These are phyloP conservation scores for Lathyrus oleraceus DNA, from an alignment of 306 rosid species.

Conservation along the genomic window DNA sequence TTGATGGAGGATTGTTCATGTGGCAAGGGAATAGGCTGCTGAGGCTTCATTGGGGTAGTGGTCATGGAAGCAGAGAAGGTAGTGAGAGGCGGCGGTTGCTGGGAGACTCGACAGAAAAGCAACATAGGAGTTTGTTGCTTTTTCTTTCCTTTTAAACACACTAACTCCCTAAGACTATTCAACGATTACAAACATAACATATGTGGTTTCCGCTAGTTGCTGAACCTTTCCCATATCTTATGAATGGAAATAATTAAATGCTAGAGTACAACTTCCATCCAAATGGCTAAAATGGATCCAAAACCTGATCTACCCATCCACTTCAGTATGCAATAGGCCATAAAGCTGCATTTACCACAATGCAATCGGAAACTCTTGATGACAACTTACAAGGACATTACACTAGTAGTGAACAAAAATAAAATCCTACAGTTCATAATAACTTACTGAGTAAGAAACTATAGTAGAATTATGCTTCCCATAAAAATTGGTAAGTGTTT, in stretches of 20 bases:
- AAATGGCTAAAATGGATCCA: neutral
- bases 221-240: no score
- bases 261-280: no score
- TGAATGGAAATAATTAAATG: no score
- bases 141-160: neutral
- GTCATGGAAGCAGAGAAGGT: neutral
- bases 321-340: neutral
- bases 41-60: neutral
- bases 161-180: neutral
- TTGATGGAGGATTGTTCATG: no score
- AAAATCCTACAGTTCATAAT: slow-evolving; percentile 19
- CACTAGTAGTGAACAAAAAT: neutral
- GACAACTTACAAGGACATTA: neutral
- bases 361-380: neutral
- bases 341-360: neutral
- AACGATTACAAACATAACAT: neutral
- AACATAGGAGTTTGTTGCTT: neutral
- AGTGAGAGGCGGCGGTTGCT: no score
- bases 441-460: slow-evolving; percentile 18
- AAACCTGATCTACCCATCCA: no score
- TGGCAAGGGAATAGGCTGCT: no score
- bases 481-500: neutral
- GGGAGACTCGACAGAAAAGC: neutral
- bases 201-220: neutral
- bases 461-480: slow-evolving; percentile 13